Evolutionary conservation across 441 rosid genomes (phyloP), one percentile per base, ranked within the genome.

Genomic region (Theobroma grandiflorum): DNA sequence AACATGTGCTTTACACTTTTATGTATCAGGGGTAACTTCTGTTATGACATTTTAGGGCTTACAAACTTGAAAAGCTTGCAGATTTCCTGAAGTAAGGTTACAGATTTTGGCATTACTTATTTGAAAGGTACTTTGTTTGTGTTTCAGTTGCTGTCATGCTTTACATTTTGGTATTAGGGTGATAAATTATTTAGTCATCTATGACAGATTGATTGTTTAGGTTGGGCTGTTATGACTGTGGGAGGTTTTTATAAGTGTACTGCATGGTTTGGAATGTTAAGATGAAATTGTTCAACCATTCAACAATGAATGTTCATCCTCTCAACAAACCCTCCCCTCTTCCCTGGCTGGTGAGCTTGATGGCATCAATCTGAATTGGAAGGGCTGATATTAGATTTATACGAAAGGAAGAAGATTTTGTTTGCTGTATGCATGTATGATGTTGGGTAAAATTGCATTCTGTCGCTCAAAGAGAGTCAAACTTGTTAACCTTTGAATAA

Each of bases 41-140:
- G 20, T 58, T 15, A 42, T 75, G 65, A 58, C 82, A 40, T 85
- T 87, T 81, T 88, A 94, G 98, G 86, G 53, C 89, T 94, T 77
- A 85, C 75, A 53, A 93, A 85, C 81, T 85, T 94, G 88, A 89
- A 89, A 85, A 85, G 84, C 80, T 83, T 93, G 74, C 93, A 93
- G 83, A 81, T 94, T 42, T 91, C 97, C 67, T 87, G 94, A 86
- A 89, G 94, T 80, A 90, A 82, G 87, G 88, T 93, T 77, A 90
- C 97, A 47, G 91, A 93, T 86, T 4, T 79, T 61, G 98, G 98
- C 78, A 87, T 93, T 59, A 77, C 94, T 75, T 91, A 90, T 82
- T 87, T 94, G 79, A 89, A 81, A 91, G 97, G 98, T 94, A 84
- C 35, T 62, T 66, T 14, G 7, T 20, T 43, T 42, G 64, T 33